Evolutionary conservation across 495 filamentous ascomycete genomes (phyloP), one percentile per base, ranked within the genome.

Genomic region (Penicillium cinerascens): DNA sequence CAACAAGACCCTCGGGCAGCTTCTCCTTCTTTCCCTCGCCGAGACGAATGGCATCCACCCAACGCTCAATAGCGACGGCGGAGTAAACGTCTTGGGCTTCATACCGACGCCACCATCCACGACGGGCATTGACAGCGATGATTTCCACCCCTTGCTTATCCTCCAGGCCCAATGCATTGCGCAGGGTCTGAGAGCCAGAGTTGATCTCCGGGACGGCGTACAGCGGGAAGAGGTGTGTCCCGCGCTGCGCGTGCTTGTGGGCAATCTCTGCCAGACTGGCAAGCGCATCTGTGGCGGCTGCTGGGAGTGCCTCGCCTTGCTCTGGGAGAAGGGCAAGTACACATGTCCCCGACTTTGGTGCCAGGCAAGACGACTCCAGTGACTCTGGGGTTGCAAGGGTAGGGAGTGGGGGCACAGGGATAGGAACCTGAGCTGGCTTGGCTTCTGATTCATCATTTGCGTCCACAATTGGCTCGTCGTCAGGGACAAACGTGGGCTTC

Each of bases 41-140:
- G 64, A 98, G 74, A 21, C 87, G 82, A 56, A 97, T 89, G 3
- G 79, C 81, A 66, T 98, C 93, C 54, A 97, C 78, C 91, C 91
- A 97, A 47, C 76, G 73, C 68, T 95, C 90, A 33, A 97, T 70
- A 9, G 78, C 77, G 27, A 33, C 13, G 4, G 29, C 29, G 13
- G 29, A 33, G 29, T 13, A 33, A 53, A 83, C 88, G 49, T 77
- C 73, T 33, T 71, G 69, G 6, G 61, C 62, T 20, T 77, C 71
- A 59, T 86, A 95, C 35, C 78, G 82, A 54, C 87, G 83, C 79
- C 84, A 95, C 95, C 93, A 97, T 20, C 83, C 82, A 33, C 91
- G 78, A 56, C 89, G 85, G 8, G 82, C 88, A 68, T 96, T 97
- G 35, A 95, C 60, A 9, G 90, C 91, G 33, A 97, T 72, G 35